Base-by-base conservation (phyloP, 371 early-diverging fungal genomes). In the Mucor irregularis region DNA sequence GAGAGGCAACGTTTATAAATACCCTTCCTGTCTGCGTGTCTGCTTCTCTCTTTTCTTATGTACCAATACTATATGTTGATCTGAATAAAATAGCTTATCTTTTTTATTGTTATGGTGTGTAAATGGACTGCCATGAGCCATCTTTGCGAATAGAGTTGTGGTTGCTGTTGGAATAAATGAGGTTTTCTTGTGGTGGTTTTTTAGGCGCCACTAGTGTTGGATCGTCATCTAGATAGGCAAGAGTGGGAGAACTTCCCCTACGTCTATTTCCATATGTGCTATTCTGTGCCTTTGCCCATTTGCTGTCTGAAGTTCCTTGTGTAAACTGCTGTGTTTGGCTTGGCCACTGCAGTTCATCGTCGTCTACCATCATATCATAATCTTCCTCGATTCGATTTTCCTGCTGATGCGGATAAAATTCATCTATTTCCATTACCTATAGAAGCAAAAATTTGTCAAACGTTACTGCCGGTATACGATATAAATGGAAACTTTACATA, bases 351-450 rank as follows among this genome's bases (percentile, higher is more conserved):
- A 6, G 0, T 10, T 34, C 2, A 26, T 50, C 58, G 14, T 61
- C 61, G 11, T 61, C 56, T 14, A 56, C 26, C 56, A 56, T 56
- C 56, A 56, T 56, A n/a, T 48, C 48, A 22, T 38, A 45, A 30
- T 55, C 47, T 19, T 38, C 38, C 11, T 44, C 46, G 11, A 22
- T 26, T 37, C 13, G 35, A n/a, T 31, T 25, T 29, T 28, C 16
- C 8, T 29, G 11, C 13, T 34, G 53, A 5, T 25, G 25, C 14
- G 33, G 35, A n/a, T 45, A 28, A 39, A 51, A 29, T 1, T 39
- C 54, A 11, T 60, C 63, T 21, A 63, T 49, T 5, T 63, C 63
- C 63, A 63, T 63, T 2, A 33, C 38, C 60, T 60, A 26, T 11
- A 49, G 5, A 26, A 39, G 7, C 40, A n/a, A 43, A 14, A 40